phyloP scores from a whole-genome alignment of 345 rosid species.

The Psidium friedrichsthalianum region DNA sequence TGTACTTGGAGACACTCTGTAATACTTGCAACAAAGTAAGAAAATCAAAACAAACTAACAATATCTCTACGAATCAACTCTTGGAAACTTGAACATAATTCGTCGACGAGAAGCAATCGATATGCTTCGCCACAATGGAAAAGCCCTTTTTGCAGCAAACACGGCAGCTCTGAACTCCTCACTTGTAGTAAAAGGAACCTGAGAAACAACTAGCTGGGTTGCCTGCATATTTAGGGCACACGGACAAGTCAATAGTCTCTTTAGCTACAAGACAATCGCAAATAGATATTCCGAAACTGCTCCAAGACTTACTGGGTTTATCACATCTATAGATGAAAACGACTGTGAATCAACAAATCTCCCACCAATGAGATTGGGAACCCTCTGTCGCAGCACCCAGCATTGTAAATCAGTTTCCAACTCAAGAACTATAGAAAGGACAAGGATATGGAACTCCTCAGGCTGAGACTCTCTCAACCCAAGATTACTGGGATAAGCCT shows the following conservation, averaged over 20 bases:
- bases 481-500: conserved; percentile 2
- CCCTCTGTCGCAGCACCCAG: conserved; percentile 25
- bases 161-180: conserved; percentile 64
- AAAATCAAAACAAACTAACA: conserved; percentile 10
- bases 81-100: conserved; percentile 59
- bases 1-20: background rate
- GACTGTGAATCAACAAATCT: conserved; percentile 56
- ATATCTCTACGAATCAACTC: conserved; percentile 57
- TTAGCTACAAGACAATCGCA: background rate
- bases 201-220: conserved; percentile 53
- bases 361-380: conserved; percentile 67
- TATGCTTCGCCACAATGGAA: conserved; percentile 46
- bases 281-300: background rate
- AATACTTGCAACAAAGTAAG: background rate
- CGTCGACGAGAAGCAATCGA: conserved; percentile 43
- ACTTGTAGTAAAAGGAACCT: conserved; percentile 49
- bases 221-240: conserved; percentile 23
- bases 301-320: conserved; percentile 52
- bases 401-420: background rate
- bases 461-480: background rate
- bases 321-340: conserved; percentile 36
- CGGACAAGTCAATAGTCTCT: background rate
- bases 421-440: background rate
- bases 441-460: background rate
- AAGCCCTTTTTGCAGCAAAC: conserved; percentile 56